Evolutionary conservation across 1,284 basidiomycete species (phyloP), one percentile per base, ranked within the genome.

Genomic region (Coriolopsis trogii): DNA sequence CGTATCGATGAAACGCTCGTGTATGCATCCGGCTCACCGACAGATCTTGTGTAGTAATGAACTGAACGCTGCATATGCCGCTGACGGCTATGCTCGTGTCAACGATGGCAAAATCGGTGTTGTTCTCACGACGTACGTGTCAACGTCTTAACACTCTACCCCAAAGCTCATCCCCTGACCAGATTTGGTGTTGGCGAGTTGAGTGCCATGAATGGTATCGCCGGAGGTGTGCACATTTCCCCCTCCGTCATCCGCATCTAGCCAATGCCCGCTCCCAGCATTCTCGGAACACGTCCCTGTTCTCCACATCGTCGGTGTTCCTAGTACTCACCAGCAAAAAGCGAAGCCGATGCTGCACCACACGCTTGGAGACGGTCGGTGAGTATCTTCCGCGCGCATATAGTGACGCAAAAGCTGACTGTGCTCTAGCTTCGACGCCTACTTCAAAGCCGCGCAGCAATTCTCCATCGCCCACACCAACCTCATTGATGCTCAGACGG

Each of bases 121-220:
- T 7, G 67, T 94, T 6, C 71, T 85, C 20, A 91, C 89, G n/a
- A 91, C 88, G 84, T 89, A 67, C 30, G 51, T 4, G 9, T 18
- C 16, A n/a, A n/a, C n/a, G n/a, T n/a, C n/a, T n/a, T n/a, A n/a
- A n/a, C n/a, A n/a, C n/a, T n/a, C n/a, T n/a, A n/a, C n/a, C n/a
- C 24, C 18, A 6, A 10, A 24, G 28, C 29, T 28, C 16, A 46
- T 7, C 30, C 57, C 28, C 52, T 49, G 4, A 23, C 49, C 73
- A 95, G 93, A 1, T 95, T 94, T 61, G 94, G 94, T 54, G 95
- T 97, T 10, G 95, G 93, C 41, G 95, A 93, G 71, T 74, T 93
- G 29, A 90, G 86, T 39, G 92, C 91, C 4, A 84, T 89, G 44
- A 92, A 92, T 62, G 89, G 87, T 23, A 80, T 93, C 53, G 90